Evolutionary conservation across 2,329 filamentous ascomycete genomes (phyloP).

Genomic region (Epichloe amarillans): DNA sequence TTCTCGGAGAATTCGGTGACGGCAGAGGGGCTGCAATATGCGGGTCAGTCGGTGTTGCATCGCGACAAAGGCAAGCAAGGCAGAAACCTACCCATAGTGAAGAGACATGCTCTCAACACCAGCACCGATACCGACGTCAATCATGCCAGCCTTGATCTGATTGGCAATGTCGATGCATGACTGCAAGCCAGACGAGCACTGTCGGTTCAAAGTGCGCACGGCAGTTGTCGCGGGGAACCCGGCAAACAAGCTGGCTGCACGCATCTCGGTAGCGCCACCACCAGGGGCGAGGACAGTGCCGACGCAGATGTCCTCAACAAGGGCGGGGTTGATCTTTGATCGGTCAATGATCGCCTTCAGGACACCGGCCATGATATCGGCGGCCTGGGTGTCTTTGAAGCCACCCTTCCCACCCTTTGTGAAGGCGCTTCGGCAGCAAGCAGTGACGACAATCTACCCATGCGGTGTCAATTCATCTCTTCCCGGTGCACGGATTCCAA

Average conservation of each 20-base stretch:
- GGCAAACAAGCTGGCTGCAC: slow-evolving; percentile 77
- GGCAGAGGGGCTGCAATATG: slow-evolving; percentile 51
- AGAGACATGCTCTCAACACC: slow-evolving; percentile 94
- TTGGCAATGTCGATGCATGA: slow-evolving; percentile 91
- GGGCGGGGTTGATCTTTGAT: slow-evolving; percentile 73
- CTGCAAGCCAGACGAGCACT: slow-evolving; percentile 88
- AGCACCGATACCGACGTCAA: slow-evolving; percentile 85
- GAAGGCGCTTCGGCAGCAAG: slow-evolving; percentile 79
- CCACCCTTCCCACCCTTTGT: slow-evolving; percentile 87
- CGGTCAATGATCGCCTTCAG: slow-evolving; percentile 71
- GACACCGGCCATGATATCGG: slow-evolving; percentile 74
- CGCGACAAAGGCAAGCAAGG: neutral
- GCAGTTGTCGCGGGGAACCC: slow-evolving; percentile 75
- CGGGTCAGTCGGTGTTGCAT: neutral
- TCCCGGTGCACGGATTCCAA: neutral
- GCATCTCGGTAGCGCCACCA: slow-evolving; percentile 92
- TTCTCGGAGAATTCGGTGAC: slow-evolving; percentile 88
- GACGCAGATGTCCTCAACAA: slow-evolving; percentile 87
- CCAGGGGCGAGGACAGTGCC: slow-evolving; percentile 85
- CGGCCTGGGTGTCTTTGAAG: slow-evolving; percentile 86
- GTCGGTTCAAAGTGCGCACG: slow-evolving; percentile 81
- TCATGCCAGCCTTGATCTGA: slow-evolving; percentile 82
- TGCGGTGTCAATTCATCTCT: neutral
- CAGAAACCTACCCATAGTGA: slow-evolving; percentile 63
- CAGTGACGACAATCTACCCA: slow-evolving; percentile 73